These are phyloP conservation scores for Clarkia xantiana DNA, from an alignment of 345 rosid genomes.

Conservation along the genomic window DNA sequence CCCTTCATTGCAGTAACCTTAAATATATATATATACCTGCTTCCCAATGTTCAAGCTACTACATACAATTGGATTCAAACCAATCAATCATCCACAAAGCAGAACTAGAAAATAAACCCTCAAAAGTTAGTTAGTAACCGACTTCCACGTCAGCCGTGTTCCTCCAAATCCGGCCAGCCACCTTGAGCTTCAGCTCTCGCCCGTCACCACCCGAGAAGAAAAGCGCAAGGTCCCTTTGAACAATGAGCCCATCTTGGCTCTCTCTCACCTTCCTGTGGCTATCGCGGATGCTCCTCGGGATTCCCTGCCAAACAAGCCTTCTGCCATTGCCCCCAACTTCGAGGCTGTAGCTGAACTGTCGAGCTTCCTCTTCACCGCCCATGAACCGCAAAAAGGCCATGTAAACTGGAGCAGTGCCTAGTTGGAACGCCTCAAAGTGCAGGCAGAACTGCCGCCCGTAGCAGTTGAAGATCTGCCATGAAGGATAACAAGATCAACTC, in stretches of 20 bases:
- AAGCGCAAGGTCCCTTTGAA: conserved; percentile 35
- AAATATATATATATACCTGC: too few relatives aligned
- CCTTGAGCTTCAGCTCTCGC: conserved; percentile 34
- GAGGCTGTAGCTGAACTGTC: conserved; percentile 36
- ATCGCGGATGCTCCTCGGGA: conserved; percentile 42
- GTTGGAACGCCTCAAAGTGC: conserved; percentile 48
- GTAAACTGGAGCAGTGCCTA: conserved; percentile 41
- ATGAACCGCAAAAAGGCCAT: conserved; percentile 50
- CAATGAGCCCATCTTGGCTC: conserved; percentile 41
- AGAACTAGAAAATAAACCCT: neutral
- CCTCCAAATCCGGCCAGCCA: conserved; percentile 43
- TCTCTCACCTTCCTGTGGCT: conserved; percentile 43
- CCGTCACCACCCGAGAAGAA: conserved; percentile 42
- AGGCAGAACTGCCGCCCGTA: conserved; percentile 40
- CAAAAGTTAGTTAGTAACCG: neutral
- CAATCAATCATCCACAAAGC: too few relatives aligned
- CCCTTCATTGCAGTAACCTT: too few relatives aligned
- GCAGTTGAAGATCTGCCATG: conserved; percentile 36
- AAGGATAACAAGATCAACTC: neutral
- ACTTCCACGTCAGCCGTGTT: conserved; percentile 12
- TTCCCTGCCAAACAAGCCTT: conserved; percentile 42
- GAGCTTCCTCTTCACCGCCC: conserved; percentile 37
- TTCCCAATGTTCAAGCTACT: too few relatives aligned
- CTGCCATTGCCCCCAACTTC: conserved; percentile 45
- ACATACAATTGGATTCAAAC: too few relatives aligned